Evolutionary conservation across 163 green algal genomes (phyloP).

Genomic region (Scenedesmus sp.): DNA sequence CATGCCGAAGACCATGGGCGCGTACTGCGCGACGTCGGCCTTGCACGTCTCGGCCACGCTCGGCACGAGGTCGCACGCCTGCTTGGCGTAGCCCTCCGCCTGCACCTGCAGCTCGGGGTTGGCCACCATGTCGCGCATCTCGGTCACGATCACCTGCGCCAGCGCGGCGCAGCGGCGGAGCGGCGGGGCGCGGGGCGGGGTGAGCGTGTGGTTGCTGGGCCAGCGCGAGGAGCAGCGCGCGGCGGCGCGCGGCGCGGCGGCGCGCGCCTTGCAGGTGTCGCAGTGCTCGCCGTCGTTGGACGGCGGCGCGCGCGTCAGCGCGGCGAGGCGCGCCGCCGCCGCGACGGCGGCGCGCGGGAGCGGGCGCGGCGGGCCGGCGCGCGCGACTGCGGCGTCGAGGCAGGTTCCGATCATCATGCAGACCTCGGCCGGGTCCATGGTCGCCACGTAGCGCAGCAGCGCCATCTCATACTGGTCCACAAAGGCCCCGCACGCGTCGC

Average conservation of each 20-base stretch:
- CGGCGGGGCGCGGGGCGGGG: too few species aligned
- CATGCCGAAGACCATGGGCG: constrained; percentile 45
- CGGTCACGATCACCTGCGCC: constrained; percentile 26
- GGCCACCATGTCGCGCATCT: constrained; percentile 39
- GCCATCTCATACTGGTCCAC: constrained; percentile 42
- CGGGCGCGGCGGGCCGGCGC: neutral
- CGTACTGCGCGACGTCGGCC: constrained; percentile 45
- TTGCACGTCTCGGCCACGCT: constrained; percentile 18
- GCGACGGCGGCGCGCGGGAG: neutral
- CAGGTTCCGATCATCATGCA: constrained; percentile 44
- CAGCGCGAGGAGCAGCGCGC: too few species aligned
- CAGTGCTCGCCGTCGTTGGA: constrained; percentile 39
- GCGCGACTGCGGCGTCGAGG: constrained; percentile 1
- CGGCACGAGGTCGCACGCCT: constrained; percentile 28
- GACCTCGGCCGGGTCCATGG: constrained; percentile 33
- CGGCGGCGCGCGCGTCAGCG: constrained; percentile 6
- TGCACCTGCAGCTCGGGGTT: constrained; percentile 43
- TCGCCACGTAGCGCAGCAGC: constrained; percentile 23
- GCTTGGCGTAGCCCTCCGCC: constrained; percentile 33
- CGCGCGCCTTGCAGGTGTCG: constrained; percentile 43
- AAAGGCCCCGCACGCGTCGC: constrained; percentile 34
- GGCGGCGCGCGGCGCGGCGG: too few species aligned
- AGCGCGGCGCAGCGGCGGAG: too few species aligned
- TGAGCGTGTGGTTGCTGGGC: too few species aligned
- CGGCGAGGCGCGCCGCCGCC: neutral